Conservation (phyloP, 2,329 filamentous ascomycete species). For the Botryotinia narcissicola region DNA sequence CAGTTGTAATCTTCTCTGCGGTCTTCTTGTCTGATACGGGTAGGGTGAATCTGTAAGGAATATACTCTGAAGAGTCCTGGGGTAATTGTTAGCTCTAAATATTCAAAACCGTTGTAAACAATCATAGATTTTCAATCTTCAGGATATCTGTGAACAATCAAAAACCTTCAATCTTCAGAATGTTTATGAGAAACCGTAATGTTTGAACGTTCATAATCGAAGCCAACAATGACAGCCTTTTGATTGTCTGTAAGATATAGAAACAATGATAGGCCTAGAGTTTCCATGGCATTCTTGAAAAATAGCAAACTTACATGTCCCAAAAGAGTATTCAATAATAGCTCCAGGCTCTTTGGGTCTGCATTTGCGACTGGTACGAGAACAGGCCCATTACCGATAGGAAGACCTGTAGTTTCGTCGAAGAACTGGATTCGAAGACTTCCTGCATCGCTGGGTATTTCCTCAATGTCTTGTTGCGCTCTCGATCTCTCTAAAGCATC, state of each 20-base stretch:
- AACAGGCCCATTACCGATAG: constrained; percentile 58
- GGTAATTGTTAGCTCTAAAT: neutral
- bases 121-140: neutral
- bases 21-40: constrained; percentile 38
- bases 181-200: rapidly evolving
- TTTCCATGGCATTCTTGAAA: neutral
- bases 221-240: neutral
- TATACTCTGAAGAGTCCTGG: constrained; percentile 57
- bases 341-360: constrained; percentile 82
- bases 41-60: constrained; percentile 65
- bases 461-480: constrained; percentile 71
- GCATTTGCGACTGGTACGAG: constrained; percentile 81
- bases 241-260: neutral
- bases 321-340: constrained; percentile 80
- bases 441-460: constrained; percentile 66
- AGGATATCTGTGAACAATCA: too few relatives aligned
- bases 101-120: neutral
- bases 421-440: constrained; percentile 84
- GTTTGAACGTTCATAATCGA: neutral
- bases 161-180: neutral
- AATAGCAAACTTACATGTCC: constrained; percentile 56
- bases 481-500: constrained; percentile 69
- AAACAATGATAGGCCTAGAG: neutral
- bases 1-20: constrained; percentile 22
- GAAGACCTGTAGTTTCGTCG: constrained; percentile 74